phyloP scores from a whole-genome alignment of 192 early-diverging fungal species.

The Linnemannia exigua region DNA sequence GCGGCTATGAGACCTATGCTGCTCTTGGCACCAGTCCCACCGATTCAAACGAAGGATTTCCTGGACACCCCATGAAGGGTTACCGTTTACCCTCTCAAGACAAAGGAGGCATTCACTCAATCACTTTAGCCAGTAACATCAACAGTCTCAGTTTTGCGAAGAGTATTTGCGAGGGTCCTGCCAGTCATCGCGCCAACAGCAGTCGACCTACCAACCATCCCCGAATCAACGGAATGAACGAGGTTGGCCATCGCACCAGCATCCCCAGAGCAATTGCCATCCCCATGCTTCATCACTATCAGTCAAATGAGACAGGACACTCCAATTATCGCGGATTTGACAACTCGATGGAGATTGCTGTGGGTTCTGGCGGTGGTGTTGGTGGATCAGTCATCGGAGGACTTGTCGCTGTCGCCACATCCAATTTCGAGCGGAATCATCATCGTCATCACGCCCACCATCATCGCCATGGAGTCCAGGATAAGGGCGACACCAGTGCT shows the following conservation, averaged over 20 bases:
- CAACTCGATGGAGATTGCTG: background rate
- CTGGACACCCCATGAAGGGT: background rate
- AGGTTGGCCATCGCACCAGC: background rate
- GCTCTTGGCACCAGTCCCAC: conserved; percentile 2
- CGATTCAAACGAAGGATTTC: conserved; percentile 2
- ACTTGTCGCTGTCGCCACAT: background rate
- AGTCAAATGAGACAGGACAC: background rate
- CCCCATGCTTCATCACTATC: background rate
- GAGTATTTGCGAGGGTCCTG: background rate
- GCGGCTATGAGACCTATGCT: background rate
- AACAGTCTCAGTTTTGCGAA: background rate
- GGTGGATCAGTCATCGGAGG: background rate
- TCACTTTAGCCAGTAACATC: background rate
- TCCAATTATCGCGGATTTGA: background rate
- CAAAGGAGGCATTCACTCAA: background rate
- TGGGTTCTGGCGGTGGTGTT: background rate
- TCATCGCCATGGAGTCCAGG: background rate
- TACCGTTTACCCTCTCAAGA: background rate
- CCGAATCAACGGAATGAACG: background rate
- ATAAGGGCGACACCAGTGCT: background rate
- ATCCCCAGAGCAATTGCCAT: background rate
- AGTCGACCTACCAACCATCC: background rate
- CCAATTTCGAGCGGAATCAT: background rate
- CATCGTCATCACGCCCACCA: background rate
- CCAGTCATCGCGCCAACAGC: background rate